Conservation (phyloP, 108 stramenopile genomes). For the Cyclotella kingstonii region DNA sequence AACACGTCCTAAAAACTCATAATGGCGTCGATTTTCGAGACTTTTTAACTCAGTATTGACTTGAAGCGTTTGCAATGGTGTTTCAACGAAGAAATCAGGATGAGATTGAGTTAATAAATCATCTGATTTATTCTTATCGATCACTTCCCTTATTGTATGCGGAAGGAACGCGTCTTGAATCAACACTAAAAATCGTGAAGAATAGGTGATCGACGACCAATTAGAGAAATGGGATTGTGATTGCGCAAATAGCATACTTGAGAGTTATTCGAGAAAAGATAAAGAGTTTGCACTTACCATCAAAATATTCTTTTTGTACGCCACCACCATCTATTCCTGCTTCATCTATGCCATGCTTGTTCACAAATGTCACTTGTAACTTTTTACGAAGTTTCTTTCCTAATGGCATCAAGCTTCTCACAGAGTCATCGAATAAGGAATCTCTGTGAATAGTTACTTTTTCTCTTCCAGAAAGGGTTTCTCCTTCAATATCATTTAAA, state of each 20-base stretch:
- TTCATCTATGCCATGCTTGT: slow-evolving; percentile 90
- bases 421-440: slow-evolving; percentile 73
- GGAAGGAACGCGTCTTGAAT: slow-evolving; percentile 79
- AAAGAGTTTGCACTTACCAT: slow-evolving; percentile 44
- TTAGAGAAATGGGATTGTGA: background rate
- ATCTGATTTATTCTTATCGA: slow-evolving; percentile 21
- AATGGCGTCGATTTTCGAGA: slow-evolving; percentile 49
- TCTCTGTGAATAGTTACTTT: slow-evolving; percentile 70
- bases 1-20: slow-evolving; percentile 92
- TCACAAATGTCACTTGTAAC: slow-evolving; percentile 92
- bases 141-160: slow-evolving; percentile 2
- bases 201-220: slow-evolving; percentile 67
- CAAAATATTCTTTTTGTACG: slow-evolving; percentile 89
- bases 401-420: slow-evolving; percentile 61
- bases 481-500: slow-evolving; percentile 40
- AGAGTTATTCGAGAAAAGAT: slow-evolving; percentile 28
- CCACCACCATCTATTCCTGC: slow-evolving; percentile 99
- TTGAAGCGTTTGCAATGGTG: slow-evolving; percentile 65
- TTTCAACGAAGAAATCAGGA: slow-evolving; percentile 67
- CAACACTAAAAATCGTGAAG: too few species aligned
- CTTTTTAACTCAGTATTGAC: slow-evolving; percentile 55
- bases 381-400: slow-evolving; percentile 72
- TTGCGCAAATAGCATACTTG: background rate
- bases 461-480: slow-evolving; percentile 49
- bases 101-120: slow-evolving; percentile 6